Evolutionary conservation across 2,329 filamentous ascomycete genomes (phyloP), one percentile per base, ranked within the genome.

Genomic region (Aspergillus udagawae): DNA sequence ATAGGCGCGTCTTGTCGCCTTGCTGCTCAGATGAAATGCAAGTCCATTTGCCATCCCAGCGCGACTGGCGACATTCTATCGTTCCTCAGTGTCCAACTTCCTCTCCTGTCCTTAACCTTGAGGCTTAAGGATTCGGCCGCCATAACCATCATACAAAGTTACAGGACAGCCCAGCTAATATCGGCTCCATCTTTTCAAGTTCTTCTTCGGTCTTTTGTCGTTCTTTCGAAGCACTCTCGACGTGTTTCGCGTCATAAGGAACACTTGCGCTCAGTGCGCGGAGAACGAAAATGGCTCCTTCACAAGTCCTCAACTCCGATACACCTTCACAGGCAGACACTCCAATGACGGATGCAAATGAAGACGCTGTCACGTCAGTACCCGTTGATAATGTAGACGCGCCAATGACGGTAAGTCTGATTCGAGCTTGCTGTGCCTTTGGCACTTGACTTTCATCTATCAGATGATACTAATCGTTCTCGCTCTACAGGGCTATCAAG

Each of bases 401-500:
- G 62, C 71, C 66, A 53, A 69, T 74, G 65, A 70, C 70, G 65
- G 77, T 79, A 72, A 52, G 74, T 69, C 10, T 12, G 50, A 58
- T 56, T 29, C 49, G 21, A 17, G 41, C 14, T 8, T 38, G 17
- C 44, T 14, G 12, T 2, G 10, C 14, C 50, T 9, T 45, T 52
- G 41, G 23, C 14, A 12, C 20, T 23, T 27, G 44, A 29, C 35
- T 29, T 29, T 4, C 35, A 17, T 53, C 14, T 20, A 21, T 45
- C 52, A 29, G 41, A 27, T 44, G 47, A 44, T 60, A 29, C 63
- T 68, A 41, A 67, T 32, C 32, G 6, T 48, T 49, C 20, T 25
- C 44, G 32, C 29, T 17, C 42, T 62, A 14, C 27, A 81, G 76
- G 78, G 79, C 62, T 77, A 80, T 57, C 76, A 84, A 67, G 83